Base-by-base conservation (phyloP, 139 green algal species). In the Chlorella sp. region DNA sequence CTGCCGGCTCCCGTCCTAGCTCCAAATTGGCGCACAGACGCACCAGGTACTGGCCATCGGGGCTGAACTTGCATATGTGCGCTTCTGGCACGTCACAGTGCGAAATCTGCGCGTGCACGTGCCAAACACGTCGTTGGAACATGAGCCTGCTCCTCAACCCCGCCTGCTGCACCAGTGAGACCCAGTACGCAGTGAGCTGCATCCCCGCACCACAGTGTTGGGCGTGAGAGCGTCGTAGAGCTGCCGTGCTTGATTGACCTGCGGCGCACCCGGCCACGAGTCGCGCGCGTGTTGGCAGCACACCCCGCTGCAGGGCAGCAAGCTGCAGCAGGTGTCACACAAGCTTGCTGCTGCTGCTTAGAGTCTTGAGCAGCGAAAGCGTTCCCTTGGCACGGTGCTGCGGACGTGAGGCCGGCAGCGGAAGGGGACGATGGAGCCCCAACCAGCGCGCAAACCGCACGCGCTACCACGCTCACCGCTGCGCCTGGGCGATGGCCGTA, bases 11-110 rank as follows among this genome's bases (percentile, higher is more conserved):
- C 10, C 10, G 10, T 55, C 17, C 42, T 55, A 17, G 17, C 42
- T 55, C 10, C 42, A 55, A 55, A 10, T 10, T 55, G 17, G 10
- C 42, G 17, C 10, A 55, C 17, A 4, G 4, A 64, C 55, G 14
- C 63, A 69, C 63, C 63, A 69, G 33, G 33, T 49, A 69, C 32
- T 50, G 63, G 20, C 63, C 63, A 50, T 50, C 31, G 3, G 63
- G 63, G 63, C 63, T 69, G 63, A 69, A 69, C 27, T 27, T 35
- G 63, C 63, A 69, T 14, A 69, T 50, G 33, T 69, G 63, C 3
- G 63, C 63, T 24, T 69, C 63, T 69, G 63, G 63, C 20, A 50
- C 2, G 29, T 69, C 63, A 2, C 3, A 17, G 5, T 69, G 63
- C 33, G 23, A 27, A 31, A 35, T 32, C 63, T 69, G 63, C 30